Evolutionary conservation across 768 basidiomycete genomes (phyloP).

Genomic region (Collybia sp.): DNA sequence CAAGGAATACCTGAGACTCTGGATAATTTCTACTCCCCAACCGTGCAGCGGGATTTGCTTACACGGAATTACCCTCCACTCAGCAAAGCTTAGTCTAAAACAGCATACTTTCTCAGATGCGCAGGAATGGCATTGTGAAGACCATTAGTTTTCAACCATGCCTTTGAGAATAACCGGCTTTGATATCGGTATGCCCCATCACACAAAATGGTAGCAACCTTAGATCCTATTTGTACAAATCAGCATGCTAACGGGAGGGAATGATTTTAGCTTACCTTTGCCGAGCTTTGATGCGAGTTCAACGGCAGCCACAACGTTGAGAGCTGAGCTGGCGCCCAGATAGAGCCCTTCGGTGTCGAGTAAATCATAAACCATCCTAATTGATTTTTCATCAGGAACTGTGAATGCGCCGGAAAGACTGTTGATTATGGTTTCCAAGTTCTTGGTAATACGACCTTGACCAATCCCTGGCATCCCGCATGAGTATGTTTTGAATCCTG

Average conservation of each 20-base stretch:
- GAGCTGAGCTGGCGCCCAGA: slow-evolving; percentile 87
- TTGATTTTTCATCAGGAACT: slow-evolving; percentile 84
- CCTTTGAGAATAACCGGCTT: slow-evolving; percentile 90
- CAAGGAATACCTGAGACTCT: too few relatives aligned
- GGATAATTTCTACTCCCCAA: too few relatives aligned
- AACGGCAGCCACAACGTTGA: slow-evolving; percentile 93
- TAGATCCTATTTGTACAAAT: slow-evolving; percentile 51
- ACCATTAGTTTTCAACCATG: slow-evolving; percentile 83
- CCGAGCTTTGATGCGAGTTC: slow-evolving; percentile 85
- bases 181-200: slow-evolving; percentile 99
- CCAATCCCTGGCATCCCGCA: slow-evolving; percentile 73
- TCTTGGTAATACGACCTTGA: slow-evolving; percentile 92
- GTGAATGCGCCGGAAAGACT: slow-evolving; percentile 79
- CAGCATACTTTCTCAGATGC: slow-evolving; percentile 84
- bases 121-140: slow-evolving; percentile 76
- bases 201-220: slow-evolving; percentile 83
- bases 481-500: slow-evolving; percentile 1
- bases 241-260: background rate
- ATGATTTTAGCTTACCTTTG: slow-evolving; percentile 45
- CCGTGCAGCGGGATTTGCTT: too few relatives aligned
- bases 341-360: slow-evolving; percentile 92
- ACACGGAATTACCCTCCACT: too few relatives aligned
- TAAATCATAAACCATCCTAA: slow-evolving; percentile 90
- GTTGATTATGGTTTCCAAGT: slow-evolving; percentile 77
- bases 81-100: slow-evolving; percentile 54